Percentiles rank a stretch among this genome's conserved stretches.
Conservation (phyloP, 129 eudicot genomes). For the Ambrosia artemisiifolia region DNA sequence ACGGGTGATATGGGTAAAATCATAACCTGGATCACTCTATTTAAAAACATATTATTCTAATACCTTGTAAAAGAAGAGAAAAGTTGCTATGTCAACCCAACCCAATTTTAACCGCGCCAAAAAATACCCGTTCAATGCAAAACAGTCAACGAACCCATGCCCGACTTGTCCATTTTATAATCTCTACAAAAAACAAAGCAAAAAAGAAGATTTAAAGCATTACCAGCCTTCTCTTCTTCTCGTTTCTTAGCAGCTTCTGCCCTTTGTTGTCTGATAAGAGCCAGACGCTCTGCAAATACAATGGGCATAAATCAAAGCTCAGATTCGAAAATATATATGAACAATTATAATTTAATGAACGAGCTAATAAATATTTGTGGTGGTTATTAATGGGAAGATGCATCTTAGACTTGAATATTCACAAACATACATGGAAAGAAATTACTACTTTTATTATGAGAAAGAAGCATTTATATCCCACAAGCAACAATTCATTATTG, state of each 20-base stretch:
- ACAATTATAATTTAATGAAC: not conserved
- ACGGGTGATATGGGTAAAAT: too few relatives aligned
- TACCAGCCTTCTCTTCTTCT: constrained; percentile 97
- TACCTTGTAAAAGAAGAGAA: not conserved
- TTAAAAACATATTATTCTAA: not conserved
- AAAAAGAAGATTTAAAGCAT: not conserved
- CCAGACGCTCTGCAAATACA: constrained; percentile 70
- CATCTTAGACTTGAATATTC: not conserved
- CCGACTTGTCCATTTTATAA: not conserved
- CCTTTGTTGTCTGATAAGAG: constrained; percentile 90
- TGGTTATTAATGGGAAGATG: not conserved
- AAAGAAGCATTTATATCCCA: not conserved
- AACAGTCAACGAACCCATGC: not conserved
- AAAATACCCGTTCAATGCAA: not conserved
- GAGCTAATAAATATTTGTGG: not conserved
- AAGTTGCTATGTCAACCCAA: not conserved
- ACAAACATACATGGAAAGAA: not conserved
- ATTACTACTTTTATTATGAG: not conserved
- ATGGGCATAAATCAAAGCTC: not conserved
- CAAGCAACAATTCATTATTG: too few relatives aligned
- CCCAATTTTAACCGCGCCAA: not conserved
- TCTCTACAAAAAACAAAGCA: not conserved
- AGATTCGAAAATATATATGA: not conserved
- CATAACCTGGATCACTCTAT: not conserved
- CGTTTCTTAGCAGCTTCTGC: constrained; percentile 95